phyloP scores from a whole-genome alignment of 345 rosid species.

The Hirschfeldia incana region DNA sequence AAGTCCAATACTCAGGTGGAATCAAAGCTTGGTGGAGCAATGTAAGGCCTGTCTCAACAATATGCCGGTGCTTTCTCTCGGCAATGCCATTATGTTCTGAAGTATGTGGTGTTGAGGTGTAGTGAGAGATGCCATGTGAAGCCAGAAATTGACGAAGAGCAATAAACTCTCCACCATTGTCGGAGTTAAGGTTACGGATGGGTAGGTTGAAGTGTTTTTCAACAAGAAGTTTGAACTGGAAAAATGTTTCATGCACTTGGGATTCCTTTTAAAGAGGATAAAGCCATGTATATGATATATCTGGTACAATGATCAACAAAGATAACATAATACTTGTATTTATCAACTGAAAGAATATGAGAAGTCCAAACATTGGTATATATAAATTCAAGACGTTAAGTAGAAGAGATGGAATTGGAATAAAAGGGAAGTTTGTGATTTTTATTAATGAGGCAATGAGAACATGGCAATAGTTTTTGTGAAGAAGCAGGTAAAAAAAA shows the following conservation, averaged over 20 bases:
- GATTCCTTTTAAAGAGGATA: background rate
- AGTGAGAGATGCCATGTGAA: background rate
- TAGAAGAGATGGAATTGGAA: no score
- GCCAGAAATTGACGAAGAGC: background rate
- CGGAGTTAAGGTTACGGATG: background rate
- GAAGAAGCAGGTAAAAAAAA: background rate
- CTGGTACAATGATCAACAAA: no score
- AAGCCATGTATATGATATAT: background rate
- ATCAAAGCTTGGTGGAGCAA: background rate
- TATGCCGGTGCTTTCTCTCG: background rate
- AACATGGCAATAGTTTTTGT: background rate
- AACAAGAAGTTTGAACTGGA: background rate
- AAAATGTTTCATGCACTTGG: background rate
- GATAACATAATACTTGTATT: no score
- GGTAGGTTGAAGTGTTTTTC: background rate
- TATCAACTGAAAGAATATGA: no score
- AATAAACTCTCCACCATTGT: background rate
- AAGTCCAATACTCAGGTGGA: background rate
- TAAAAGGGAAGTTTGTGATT: no score
- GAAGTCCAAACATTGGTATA: no score
- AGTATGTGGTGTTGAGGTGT: background rate
- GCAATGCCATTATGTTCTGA: background rate
- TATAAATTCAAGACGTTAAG: no score
- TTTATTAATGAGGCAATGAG: background rate
- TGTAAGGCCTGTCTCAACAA: background rate